Conservation (phyloP, 2,329 filamentous ascomycete genomes). For the Lasiodiplodia gonubiensis region DNA sequence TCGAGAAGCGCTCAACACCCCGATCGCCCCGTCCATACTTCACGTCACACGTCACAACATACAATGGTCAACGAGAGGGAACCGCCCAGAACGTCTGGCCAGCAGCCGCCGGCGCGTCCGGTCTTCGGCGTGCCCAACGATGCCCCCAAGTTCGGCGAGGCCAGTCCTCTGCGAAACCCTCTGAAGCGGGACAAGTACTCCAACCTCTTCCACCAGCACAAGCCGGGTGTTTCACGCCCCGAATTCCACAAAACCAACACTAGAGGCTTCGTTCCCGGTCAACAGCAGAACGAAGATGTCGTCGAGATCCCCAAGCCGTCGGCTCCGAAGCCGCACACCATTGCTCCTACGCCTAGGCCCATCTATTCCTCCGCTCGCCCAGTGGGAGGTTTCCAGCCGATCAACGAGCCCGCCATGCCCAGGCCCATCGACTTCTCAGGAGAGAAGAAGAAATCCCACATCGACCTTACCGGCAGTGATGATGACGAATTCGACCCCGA, state of each 20-base stretch:
- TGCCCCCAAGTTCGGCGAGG: conserved; percentile 59
- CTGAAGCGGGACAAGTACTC: conserved; percentile 44
- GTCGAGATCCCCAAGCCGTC: conserved; percentile 57
- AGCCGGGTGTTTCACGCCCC: conserved; percentile 53
- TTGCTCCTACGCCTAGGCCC: conserved; percentile 58
- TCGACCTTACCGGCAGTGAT: conserved; percentile 56
- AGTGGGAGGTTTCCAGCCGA: conserved; percentile 48
- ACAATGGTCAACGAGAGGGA: conserved; percentile 61
- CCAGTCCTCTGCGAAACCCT: conserved; percentile 62
- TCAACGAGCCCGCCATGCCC: conserved; percentile 36
- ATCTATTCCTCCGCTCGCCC: conserved; percentile 59
- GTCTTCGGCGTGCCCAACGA: conserved; percentile 3
- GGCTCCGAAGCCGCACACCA: conserved; percentile 49
- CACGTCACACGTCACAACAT: conserved; percentile 16
- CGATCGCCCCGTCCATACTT: not conserved
- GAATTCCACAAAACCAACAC: conserved; percentile 52
- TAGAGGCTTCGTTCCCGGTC: conserved; percentile 11
- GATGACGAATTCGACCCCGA: conserved; percentile 57
- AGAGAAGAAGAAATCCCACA: conserved; percentile 45
- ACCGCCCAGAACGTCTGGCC: conserved; percentile 42
- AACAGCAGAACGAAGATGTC: conserved; percentile 38
- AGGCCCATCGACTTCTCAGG: conserved; percentile 12
- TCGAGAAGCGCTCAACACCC: not conserved
- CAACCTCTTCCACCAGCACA: conserved; percentile 57
- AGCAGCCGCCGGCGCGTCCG: conserved; percentile 11